Conservation (phyloP, 2,329 filamentous ascomycete genomes). For the Xylogone sp. region DNA sequence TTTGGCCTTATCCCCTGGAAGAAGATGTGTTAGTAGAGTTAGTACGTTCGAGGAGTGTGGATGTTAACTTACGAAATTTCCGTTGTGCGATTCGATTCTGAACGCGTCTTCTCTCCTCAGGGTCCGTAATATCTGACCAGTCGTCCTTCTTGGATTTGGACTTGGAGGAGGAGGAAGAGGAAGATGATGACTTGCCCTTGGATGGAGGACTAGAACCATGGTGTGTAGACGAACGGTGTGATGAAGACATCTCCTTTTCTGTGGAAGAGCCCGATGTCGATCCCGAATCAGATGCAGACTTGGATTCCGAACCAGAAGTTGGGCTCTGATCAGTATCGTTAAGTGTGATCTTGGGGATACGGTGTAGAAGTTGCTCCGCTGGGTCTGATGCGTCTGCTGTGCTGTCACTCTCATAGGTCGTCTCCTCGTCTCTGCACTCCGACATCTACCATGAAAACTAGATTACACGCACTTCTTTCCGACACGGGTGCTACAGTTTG, state of each 20-base stretch:
- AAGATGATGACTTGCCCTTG: conserved; percentile 14
- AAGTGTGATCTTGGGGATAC: conserved; percentile 19
- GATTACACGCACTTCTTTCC: too few species aligned
- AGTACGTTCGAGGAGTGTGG: too few species aligned
- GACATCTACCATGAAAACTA: not conserved
- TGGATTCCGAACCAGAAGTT: conserved; percentile 1
- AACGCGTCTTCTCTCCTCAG: conserved; percentile 67
- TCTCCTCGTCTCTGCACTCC: conserved; percentile 15
- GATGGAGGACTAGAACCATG: conserved; percentile 15
- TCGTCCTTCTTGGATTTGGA: conserved; percentile 47
- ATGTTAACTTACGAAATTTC: conserved; percentile 61
- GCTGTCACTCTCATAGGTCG: conserved; percentile 14
- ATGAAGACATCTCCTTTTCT: conserved; percentile 26
- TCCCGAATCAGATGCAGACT: conserved; percentile 10
- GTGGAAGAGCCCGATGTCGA: conserved; percentile 14
- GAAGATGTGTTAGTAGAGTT: too few species aligned
- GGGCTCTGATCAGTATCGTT: conserved; percentile 20
- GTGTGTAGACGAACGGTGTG: conserved; percentile 19
- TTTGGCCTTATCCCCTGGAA: conserved; percentile 63
- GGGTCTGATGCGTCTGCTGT: conserved; percentile 3
- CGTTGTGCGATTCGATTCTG: conserved; percentile 75
- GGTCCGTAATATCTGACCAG: conserved; percentile 68
- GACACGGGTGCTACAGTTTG: not conserved
- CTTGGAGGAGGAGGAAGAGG: conserved; percentile 31
- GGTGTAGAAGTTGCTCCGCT: conserved; percentile 8